phyloP scores from a whole-genome alignment of 352 stramenopile genomes.

The Pythium scleroteichum region DNA sequence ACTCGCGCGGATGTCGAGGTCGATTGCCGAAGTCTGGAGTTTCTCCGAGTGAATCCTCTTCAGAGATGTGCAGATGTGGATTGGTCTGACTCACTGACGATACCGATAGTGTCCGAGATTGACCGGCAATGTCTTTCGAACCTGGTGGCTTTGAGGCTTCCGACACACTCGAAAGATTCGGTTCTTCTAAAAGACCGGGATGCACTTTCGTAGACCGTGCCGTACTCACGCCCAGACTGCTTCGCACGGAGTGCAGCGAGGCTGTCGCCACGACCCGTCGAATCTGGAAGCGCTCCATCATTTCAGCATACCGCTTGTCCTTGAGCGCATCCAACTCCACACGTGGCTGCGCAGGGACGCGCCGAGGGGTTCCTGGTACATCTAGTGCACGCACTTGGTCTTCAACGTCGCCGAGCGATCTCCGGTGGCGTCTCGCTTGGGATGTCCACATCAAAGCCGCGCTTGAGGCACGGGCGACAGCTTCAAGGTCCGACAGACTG shows the following conservation, averaged over 20 bases:
- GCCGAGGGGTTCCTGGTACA: no score
- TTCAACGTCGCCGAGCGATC: no score
- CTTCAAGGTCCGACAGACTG: no score
- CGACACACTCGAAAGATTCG: no score
- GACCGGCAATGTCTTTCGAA: no score
- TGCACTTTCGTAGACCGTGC: not conserved
- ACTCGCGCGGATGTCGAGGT: not conserved
- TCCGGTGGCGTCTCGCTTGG: no score
- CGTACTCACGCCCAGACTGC: not conserved
- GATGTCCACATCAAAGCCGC: no score
- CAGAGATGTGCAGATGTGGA: not conserved
- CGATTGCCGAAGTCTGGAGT: not conserved
- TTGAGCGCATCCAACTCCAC: not conserved
- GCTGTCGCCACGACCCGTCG: constrained; percentile 6
- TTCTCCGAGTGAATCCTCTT: not conserved
- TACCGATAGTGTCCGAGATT: not conserved
- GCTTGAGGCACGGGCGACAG: no score
- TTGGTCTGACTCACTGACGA: not conserved
- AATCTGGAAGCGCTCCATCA: constrained; percentile 57
- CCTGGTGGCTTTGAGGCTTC: no score
- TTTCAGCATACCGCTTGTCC: constrained; percentile 36
- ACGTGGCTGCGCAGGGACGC: not conserved
- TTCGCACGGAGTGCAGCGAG: not conserved
- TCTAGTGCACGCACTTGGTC: no score
- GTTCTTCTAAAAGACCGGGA: no score